phyloP scores from a whole-genome alignment of 768 basidiomycete genomes.

The Termitomyces sp. region DNA sequence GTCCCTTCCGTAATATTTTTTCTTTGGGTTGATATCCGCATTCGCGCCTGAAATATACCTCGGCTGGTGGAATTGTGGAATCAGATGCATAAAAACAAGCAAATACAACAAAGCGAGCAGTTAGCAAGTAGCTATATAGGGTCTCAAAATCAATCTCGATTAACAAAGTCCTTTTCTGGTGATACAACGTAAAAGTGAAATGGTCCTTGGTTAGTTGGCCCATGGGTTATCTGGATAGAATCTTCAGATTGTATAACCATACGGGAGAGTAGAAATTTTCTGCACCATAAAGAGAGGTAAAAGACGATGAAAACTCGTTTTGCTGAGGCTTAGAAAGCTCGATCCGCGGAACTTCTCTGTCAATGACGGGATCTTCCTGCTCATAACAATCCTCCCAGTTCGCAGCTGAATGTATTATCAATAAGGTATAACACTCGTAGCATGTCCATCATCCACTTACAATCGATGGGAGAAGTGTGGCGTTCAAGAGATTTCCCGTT shows the following conservation, averaged over 20 bases:
- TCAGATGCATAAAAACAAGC: not conserved
- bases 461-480: not conserved
- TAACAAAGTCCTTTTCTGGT: no score
- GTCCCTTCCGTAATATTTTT: slow-evolving; percentile 16
- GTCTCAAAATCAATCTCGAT: not conserved
- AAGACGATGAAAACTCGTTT: not conserved
- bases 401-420: not conserved
- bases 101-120: not conserved
- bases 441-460: not conserved
- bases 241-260: not conserved
- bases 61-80: not conserved
- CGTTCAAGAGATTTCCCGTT: not conserved
- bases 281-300: not conserved
- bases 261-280: not conserved
- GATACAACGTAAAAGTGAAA: no score
- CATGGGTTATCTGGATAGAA: not conserved
- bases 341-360: not conserved
- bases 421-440: not conserved
- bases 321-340: not conserved
- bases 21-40: slow-evolving; percentile 6
- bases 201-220: not conserved
- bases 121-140: not conserved
- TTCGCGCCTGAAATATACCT: slow-evolving; percentile 13
- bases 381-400: slow-evolving; percentile 1
- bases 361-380: not conserved